Percentiles rank a stretch among this genome's conserved stretches.
Conservation (phyloP, 164 flowering plant genomes). For the Stephania japonica region DNA sequence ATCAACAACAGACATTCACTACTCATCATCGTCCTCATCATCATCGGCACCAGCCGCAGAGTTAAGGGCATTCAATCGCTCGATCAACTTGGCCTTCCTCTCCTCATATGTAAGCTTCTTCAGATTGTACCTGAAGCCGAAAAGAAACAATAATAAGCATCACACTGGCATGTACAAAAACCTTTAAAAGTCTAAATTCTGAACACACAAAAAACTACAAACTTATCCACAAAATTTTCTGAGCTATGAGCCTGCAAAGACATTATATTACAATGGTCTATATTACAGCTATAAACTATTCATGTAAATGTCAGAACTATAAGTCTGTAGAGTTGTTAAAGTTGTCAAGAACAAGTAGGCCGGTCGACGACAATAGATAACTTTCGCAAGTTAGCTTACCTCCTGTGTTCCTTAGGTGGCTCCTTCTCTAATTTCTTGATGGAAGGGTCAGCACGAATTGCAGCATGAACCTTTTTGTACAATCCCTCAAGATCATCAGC, state of each 20-base stretch:
- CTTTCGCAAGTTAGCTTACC: slow-evolving; percentile 19
- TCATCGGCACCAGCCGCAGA: slow-evolving; percentile 40
- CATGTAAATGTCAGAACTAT: background rate
- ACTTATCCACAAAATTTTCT: too few relatives aligned
- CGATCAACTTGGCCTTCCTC: slow-evolving; percentile 45
- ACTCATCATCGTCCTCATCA: slow-evolving; percentile 31
- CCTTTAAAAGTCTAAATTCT: too few relatives aligned
- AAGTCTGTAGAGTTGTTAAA: too few relatives aligned
- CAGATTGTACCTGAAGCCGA: slow-evolving; percentile 36
- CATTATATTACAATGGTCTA: too few relatives aligned
- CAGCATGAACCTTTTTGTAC: slow-evolving; percentile 40
- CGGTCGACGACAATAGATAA: too few relatives aligned
- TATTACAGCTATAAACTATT: too few relatives aligned
- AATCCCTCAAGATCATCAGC: slow-evolving; percentile 29
- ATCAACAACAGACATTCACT: background rate
- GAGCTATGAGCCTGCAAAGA: too few relatives aligned
- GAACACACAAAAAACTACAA: too few relatives aligned
- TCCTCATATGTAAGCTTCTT: slow-evolving; percentile 59
- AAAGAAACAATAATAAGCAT: background rate
- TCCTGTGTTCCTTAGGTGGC: slow-evolving; percentile 30
- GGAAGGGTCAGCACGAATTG: slow-evolving; percentile 36
- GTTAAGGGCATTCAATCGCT: slow-evolving; percentile 44
- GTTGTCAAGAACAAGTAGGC: too few relatives aligned
- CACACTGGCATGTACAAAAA: background rate
- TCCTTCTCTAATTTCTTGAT: slow-evolving; percentile 27